Base-by-base conservation (phyloP, 2,329 filamentous ascomycete genomes). In the Blastomyces parvus region DNA sequence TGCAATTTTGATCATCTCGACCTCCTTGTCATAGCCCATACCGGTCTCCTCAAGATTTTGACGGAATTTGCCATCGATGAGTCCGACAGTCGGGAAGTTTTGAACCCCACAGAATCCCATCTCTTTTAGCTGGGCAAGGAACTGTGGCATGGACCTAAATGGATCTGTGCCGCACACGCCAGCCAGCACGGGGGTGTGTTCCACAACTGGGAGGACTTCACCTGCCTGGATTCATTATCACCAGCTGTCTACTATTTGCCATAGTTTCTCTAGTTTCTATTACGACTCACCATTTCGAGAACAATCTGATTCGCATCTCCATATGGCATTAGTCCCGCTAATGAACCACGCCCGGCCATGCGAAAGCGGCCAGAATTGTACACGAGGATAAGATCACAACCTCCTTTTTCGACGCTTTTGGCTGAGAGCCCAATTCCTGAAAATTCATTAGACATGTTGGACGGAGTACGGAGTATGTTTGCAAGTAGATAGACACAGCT, bases 291-390 rank as follows among this genome's bases (percentile, higher is more conserved):
- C 86, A 89, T 89, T 42, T 88, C 85, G 0, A 88, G 74, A 0
- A 89, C 86, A 1, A 88, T 82, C 65, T 86, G 83, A 68, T 89
- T 89, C 4, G 87, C 86, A 70, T 89, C 86, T 3, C 85, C 84
- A 70, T 88, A 89, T 0, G 87, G 86, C 85, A 89, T 88, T 59
- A 89, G 74, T 0, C 87, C 87, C 0, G 87, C 86, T 13, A 89
- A 74, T 0, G 86, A 88, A 0, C 87, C 87, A 52, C 84, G 79
- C 0, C 88, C 87, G 0, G 86, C 87, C 88, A 90, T 90, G 11
- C 87, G 84, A 71, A 87, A 90, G 3, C 87, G 82, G 0, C 87
- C 87, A 46, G 84, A 86, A 73, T 89, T 89, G 78, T 89, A 89
- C 68, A 89, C 82, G 66, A 89, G 84, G 69, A 90, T 88, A 52